Evolutionary conservation across 176 grass and related monocot species (phyloP).

Genomic region (Dendrocalamus sinicus): DNA sequence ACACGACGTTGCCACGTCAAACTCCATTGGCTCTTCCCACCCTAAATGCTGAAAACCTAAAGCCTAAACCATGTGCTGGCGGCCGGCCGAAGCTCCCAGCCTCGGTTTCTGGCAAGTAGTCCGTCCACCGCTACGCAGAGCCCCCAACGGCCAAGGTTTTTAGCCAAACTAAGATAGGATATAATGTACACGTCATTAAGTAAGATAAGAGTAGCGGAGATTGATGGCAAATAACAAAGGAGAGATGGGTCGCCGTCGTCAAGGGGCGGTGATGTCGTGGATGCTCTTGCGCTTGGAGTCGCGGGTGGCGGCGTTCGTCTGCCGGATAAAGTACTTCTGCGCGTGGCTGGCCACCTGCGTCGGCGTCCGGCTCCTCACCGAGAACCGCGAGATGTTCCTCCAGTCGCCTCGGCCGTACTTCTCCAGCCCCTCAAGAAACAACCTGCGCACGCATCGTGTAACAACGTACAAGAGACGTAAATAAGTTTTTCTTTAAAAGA

Average conservation of each 20-base stretch:
- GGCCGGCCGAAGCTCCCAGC: background rate
- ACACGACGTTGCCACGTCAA: slow-evolving; percentile 28
- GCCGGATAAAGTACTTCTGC: slow-evolving; percentile 90
- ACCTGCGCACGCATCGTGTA: slow-evolving; percentile 41
- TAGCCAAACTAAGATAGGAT: slow-evolving; percentile 3
- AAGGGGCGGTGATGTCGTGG: slow-evolving; percentile 87
- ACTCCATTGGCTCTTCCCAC: background rate
- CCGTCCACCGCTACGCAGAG: background rate
- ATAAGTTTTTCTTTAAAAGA: background rate
- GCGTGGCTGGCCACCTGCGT: slow-evolving; percentile 98
- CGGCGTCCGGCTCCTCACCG: slow-evolving; percentile 80
- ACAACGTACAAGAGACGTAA: background rate
- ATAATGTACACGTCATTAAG: slow-evolving; percentile 35
- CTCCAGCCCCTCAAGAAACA: slow-evolving; percentile 84
- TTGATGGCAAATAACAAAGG: background rate
- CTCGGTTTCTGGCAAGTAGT: slow-evolving; percentile 7
- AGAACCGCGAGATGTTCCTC: slow-evolving; percentile 91
- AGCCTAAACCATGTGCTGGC: slow-evolving; percentile 36
- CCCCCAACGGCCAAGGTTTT: background rate
- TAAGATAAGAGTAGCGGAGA: background rate
- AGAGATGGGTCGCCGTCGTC: slow-evolving; percentile 32
- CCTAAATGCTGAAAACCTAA: background rate
- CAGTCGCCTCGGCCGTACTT: slow-evolving; percentile 90
- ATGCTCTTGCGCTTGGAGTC: slow-evolving; percentile 96
- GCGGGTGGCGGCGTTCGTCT: slow-evolving; percentile 49